phyloP scores from a whole-genome alignment of 306 rosid species.

The Adenanthera pavonina region DNA sequence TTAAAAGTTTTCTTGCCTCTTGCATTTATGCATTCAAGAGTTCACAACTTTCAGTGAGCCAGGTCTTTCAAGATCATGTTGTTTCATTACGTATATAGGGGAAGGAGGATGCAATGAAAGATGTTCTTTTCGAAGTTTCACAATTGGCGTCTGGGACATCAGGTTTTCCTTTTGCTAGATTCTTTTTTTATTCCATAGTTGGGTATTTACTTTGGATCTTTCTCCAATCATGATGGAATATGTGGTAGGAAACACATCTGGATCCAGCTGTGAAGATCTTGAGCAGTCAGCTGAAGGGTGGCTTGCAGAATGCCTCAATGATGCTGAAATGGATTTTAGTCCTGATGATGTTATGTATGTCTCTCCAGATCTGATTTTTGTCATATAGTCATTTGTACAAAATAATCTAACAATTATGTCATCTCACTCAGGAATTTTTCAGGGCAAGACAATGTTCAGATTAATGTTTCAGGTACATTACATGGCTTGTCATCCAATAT shows the following conservation, averaged over 20 bases:
- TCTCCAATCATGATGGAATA: slow-evolving; percentile 30
- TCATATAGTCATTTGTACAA: slow-evolving; percentile 11
- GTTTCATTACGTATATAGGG: slow-evolving; percentile 56
- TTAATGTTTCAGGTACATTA: slow-evolving; percentile 66
- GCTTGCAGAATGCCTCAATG: slow-evolving; percentile 80
- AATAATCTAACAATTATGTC: slow-evolving; percentile 47
- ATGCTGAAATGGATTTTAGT: slow-evolving; percentile 64
- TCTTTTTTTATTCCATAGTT: not conserved
- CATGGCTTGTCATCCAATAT: slow-evolving; percentile 30
- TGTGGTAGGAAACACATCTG: slow-evolving; percentile 58
- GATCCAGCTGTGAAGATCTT: slow-evolving; percentile 58
- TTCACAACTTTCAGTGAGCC: not conserved
- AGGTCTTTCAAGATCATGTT: not conserved
- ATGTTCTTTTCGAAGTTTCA: slow-evolving; percentile 49
- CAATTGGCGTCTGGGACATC: slow-evolving; percentile 57
- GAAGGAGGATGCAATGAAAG: slow-evolving; percentile 51
- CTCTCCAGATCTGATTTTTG: slow-evolving; percentile 36
- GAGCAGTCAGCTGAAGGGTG: slow-evolving; percentile 70
- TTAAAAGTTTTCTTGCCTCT: not conserved
- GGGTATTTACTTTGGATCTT: slow-evolving; percentile 14
- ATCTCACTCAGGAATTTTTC: slow-evolving; percentile 63
- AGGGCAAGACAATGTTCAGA: slow-evolving; percentile 57
- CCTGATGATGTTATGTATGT: slow-evolving; percentile 71
- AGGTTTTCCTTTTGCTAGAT: slow-evolving; percentile 57
- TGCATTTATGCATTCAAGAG: not conserved